Conservation (phyloP, 164 flowering plant genomes). For the Stephania japonica region DNA sequence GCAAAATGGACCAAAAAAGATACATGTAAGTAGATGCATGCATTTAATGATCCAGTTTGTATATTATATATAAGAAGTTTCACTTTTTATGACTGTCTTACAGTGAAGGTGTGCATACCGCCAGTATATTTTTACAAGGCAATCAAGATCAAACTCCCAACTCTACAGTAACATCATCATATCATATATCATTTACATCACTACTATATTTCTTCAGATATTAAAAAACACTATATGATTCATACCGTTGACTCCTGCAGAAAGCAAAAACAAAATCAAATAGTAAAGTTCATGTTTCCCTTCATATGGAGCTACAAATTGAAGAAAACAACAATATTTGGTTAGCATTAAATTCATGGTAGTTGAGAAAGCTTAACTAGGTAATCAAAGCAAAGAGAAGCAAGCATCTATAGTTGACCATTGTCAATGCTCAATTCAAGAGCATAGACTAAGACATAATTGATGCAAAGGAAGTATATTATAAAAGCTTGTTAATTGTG, state of each 20-base stretch:
- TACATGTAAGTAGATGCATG: not conserved
- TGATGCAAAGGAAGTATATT: no score
- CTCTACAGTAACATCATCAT: not conserved
- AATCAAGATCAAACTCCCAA: not conserved
- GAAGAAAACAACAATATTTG: not conserved
- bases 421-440: no score
- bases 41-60: not conserved
- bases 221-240: not conserved
- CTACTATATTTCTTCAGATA: no score
- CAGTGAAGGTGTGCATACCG: not conserved
- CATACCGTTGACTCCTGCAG: not conserved
- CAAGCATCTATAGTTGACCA: no score
- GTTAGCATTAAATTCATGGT: not conserved
- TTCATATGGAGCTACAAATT: not conserved
- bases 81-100: not conserved
- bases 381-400: not conserved
- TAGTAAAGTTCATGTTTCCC: not conserved
- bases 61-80: not conserved
- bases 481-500: no score
- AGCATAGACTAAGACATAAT: no score
- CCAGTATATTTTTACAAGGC: not conserved
- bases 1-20: no score
- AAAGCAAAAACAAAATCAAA: not conserved
- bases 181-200: not conserved
- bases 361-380: not conserved